A percentile compares a stretch with the other conserved stretches of the same genome.
Conservation (phyloP, 208 protist genomes). For the Leishmania braziliensis region DNA sequence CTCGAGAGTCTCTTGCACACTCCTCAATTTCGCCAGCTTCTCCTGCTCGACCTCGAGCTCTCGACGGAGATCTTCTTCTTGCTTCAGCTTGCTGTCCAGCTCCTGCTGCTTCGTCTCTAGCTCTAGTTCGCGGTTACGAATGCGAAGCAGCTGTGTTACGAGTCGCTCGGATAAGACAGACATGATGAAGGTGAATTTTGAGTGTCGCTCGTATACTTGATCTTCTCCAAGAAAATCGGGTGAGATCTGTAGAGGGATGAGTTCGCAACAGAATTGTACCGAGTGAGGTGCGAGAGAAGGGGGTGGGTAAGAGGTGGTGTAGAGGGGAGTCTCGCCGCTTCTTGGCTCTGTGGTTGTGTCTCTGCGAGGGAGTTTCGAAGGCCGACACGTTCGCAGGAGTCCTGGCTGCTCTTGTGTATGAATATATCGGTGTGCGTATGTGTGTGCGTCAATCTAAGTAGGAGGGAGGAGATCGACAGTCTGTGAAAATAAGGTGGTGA, state of each 20-base stretch:
- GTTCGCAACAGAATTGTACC: background rate
- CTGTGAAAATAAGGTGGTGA: background rate
- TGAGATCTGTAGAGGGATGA: background rate
- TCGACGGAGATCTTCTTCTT: constrained; percentile 35
- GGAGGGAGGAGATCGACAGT: background rate
- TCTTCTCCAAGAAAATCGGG: background rate
- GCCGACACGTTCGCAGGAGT: background rate
- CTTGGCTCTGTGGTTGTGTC: background rate
- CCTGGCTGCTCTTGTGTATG: background rate
- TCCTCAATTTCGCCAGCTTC: constrained; percentile 48
- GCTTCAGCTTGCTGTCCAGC: constrained; percentile 36
- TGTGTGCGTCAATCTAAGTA: background rate
- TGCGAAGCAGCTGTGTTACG: constrained; percentile 59
- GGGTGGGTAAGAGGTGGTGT: background rate
- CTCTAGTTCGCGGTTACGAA: constrained; percentile 48
- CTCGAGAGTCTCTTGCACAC: constrained; percentile 42
- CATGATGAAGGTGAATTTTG: constrained; percentile 19
- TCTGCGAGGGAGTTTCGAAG: background rate
- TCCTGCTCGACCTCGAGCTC: constrained; percentile 34
- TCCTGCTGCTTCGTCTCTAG: constrained; percentile 43
- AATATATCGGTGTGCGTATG: background rate
- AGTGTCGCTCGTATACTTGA: background rate
- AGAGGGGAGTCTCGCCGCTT: background rate
- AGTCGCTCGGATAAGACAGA: constrained; percentile 54
- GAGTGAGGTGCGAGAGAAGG: background rate